Base-by-base conservation (phyloP, 768 basidiomycete genomes). In the Lanmaoa rubissima region DNA sequence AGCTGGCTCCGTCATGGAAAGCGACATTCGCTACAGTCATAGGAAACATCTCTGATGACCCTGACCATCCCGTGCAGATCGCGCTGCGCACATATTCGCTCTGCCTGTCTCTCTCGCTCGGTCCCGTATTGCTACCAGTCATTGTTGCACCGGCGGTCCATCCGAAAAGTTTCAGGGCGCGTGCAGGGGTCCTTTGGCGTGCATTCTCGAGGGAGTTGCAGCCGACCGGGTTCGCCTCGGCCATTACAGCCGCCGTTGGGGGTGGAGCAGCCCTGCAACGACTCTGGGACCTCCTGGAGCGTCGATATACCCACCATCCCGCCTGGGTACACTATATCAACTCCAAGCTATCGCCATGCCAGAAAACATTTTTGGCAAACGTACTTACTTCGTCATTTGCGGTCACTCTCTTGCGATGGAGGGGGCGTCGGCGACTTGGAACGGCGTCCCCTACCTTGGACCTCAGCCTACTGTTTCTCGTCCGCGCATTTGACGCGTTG, bases 41-140 rank as follows among this genome's bases (percentile, higher is more conserved):
- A 3, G 10, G 41, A 38, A 38, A 31, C 26, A 48, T 61, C 21
- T 56, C 74, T 31, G 65, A 75, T 53, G 75, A 78, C 53, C 70
- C 75, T 4, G 63, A 73, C 35, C 84, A 87, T 63, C 83, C 85
- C 3, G 61, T 76, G 14, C 84, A 83, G 52, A 75, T 88, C 41
- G 79, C 85, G 1, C 66, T 87, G 32, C 79, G 89, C 60, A 87
- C 90, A 0, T 92, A 90, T 69, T 76, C 75, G 5, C 79, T 92
- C 11, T 78, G 82, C 0, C 74, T 88, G 10, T 84, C 82, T 2
- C 77, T 91, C 21, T 82, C 83, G 1, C 76, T 92, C n/a, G 83
- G 82, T 3, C 89, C 90, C 1, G 76, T 81, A 3, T 71, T 90
- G 11, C 55, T 89, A 3, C 82, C 85, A 1, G 77, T 86, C 57